Evolutionary conservation across 371 early-diverging fungal species (phyloP).

Genomic region (Apophysomyces sp.): DNA sequence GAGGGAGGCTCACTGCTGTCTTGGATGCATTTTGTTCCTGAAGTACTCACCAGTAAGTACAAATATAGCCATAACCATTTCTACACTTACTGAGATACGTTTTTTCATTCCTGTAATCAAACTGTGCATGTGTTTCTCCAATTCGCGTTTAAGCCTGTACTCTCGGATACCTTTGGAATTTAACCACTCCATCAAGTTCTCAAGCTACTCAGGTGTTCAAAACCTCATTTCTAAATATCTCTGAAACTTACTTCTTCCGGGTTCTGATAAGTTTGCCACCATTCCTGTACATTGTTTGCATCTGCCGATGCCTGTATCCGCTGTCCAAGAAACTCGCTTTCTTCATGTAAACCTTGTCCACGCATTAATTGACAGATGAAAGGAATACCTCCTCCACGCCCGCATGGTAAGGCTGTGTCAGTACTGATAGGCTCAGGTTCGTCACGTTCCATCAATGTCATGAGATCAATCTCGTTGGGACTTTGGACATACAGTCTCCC

Average conservation of each 20-base stretch:
- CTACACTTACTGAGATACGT: slow-evolving; percentile 9
- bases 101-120: slow-evolving; percentile 54
- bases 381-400: slow-evolving; percentile 41
- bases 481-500: slow-evolving; percentile 67
- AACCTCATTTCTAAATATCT: background rate
- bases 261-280: slow-evolving; percentile 67
- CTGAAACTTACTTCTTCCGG: slow-evolving; percentile 52
- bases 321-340: slow-evolving; percentile 28
- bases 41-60: slow-evolving; percentile 3
- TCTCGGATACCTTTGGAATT: slow-evolving; percentile 79
- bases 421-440: slow-evolving; percentile 2
- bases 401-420: slow-evolving; percentile 25
- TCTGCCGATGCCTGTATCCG: slow-evolving; percentile 8
- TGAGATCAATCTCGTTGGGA: slow-evolving; percentile 51
- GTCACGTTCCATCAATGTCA: slow-evolving; percentile 36
- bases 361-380: slow-evolving; percentile 34
- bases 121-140: slow-evolving; percentile 46
- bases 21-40: slow-evolving; percentile 34
- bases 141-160: slow-evolving; percentile 48
- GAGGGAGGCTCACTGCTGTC: slow-evolving; percentile 32
- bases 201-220: slow-evolving; percentile 41
- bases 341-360: slow-evolving; percentile 23
- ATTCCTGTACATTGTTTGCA: slow-evolving; percentile 12
- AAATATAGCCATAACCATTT: background rate
- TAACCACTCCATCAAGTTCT: slow-evolving; percentile 69